Conservation (phyloP, 2,329 filamentous ascomycete genomes). For the Penicillium palitans region DNA sequence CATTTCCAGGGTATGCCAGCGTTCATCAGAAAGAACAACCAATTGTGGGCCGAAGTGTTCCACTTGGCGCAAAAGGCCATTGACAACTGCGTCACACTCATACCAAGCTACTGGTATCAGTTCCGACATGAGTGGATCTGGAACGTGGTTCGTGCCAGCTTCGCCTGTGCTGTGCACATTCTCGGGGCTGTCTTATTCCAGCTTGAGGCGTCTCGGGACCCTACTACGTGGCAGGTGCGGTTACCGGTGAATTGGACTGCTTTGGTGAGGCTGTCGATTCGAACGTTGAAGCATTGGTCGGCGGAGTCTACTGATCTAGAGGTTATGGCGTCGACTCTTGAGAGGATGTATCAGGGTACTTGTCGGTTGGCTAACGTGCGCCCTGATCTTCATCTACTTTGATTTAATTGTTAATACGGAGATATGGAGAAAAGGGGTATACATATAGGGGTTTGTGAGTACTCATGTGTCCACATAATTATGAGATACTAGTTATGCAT, state of each 20-base stretch:
- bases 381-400: conserved; percentile 9
- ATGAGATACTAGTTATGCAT: not conserved
- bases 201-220: conserved; percentile 4
- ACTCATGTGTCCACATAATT: not conserved
- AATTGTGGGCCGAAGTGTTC: conserved; percentile 14
- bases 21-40: conserved; percentile 10
- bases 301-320: conserved; percentile 23
- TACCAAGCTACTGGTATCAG: conserved; percentile 23
- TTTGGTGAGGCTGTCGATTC: conserved; percentile 21
- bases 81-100: conserved; percentile 20
- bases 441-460: not conserved
- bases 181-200: conserved; percentile 20
- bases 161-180: conserved; percentile 23
- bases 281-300: conserved; percentile 20
- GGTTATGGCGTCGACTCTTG: conserved; percentile 21
- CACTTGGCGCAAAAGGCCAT: conserved; percentile 21
- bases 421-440: not conserved
- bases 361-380: conserved; percentile 22
- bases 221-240: conserved; percentile 10
- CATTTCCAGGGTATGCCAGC: conserved; percentile 23
- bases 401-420: not conserved
- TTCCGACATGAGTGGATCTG: conserved; percentile 28
- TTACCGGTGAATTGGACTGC: conserved; percentile 22
- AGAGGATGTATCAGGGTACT: conserved; percentile 27
- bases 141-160: conserved; percentile 21